These are phyloP conservation scores for Penicillium desertorum DNA, from an alignment of 495 filamentous ascomycete species.

Conservation along the genomic window DNA sequence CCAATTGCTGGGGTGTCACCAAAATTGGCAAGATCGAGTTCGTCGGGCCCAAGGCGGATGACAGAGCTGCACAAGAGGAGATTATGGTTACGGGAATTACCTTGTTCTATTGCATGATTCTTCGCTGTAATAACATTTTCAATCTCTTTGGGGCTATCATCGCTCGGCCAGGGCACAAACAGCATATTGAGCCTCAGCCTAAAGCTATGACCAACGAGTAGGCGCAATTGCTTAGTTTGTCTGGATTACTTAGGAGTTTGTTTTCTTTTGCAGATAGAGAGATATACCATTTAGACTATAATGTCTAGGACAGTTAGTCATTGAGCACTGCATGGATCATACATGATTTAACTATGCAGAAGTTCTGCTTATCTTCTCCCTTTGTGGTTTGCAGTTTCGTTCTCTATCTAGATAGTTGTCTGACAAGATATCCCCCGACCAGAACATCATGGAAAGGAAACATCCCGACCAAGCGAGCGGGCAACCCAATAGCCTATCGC, in stretches of 20 bases:
- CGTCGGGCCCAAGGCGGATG: constrained; percentile 22
- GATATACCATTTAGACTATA: constrained; percentile 7
- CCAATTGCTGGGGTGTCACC: constrained; percentile 29
- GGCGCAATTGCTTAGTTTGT: neutral
- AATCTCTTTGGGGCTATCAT: constrained; percentile 28
- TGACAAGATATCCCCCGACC: neutral
- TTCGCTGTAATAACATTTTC: constrained; percentile 28
- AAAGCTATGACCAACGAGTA: neutral
- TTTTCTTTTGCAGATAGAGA: neutral
- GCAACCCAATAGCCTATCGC: constrained; percentile 30
- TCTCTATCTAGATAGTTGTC: neutral
- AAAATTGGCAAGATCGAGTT: constrained; percentile 35
- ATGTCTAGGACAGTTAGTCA: neutral
- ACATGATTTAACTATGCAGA: neutral
- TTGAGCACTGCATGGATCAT: neutral
- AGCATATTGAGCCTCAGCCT: constrained; percentile 5
- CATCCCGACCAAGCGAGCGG: constrained; percentile 23
- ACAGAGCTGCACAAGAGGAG: constrained; percentile 29
- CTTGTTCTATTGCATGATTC: constrained; percentile 30
- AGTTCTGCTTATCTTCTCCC: neutral
- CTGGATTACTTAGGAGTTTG: neutral
- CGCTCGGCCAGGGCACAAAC: constrained; percentile 18
- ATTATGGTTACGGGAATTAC: constrained; percentile 36
- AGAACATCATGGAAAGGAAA: constrained; percentile 15
- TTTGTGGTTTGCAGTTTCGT: neutral